phyloP scores from a whole-genome alignment of 2,329 filamentous ascomycete species.

The Trichoderma sp. region DNA sequence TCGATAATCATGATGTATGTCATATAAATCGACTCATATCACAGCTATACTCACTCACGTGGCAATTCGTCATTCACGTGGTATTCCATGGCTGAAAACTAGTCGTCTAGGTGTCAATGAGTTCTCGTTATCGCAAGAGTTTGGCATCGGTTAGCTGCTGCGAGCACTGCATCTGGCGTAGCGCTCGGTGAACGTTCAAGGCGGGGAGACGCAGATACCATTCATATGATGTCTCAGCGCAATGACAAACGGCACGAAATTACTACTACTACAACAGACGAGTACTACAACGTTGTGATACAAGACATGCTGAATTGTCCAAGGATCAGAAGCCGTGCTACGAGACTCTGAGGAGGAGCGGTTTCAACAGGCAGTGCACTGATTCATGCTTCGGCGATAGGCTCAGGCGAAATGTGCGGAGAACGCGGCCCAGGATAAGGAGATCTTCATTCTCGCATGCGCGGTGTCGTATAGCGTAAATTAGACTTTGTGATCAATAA shows the following conservation, averaged over 20 bases:
- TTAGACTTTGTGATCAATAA: background rate
- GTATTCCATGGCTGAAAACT: background rate
- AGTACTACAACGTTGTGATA: background rate
- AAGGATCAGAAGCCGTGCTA: background rate
- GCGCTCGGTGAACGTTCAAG: background rate
- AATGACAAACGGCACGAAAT: background rate
- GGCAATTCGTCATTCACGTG: background rate
- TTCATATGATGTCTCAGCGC: background rate
- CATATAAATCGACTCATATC: background rate
- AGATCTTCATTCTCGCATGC: background rate
- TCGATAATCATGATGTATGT: background rate
- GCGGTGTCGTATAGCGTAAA: background rate
- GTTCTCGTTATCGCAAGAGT: background rate
- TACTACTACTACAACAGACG: background rate
- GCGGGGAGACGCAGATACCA: background rate
- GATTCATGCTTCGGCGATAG: background rate
- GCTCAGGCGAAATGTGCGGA: background rate
- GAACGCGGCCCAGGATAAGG: background rate
- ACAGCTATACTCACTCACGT: background rate
- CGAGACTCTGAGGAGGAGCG: background rate
- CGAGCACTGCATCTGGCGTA: background rate
- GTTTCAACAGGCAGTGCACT: background rate
- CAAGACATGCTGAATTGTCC: background rate
- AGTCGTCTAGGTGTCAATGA: background rate
- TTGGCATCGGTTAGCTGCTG: background rate